Evolutionary conservation across 176 grass and related monocot genomes (phyloP).

Genomic region (Aegilops umbellulata): DNA sequence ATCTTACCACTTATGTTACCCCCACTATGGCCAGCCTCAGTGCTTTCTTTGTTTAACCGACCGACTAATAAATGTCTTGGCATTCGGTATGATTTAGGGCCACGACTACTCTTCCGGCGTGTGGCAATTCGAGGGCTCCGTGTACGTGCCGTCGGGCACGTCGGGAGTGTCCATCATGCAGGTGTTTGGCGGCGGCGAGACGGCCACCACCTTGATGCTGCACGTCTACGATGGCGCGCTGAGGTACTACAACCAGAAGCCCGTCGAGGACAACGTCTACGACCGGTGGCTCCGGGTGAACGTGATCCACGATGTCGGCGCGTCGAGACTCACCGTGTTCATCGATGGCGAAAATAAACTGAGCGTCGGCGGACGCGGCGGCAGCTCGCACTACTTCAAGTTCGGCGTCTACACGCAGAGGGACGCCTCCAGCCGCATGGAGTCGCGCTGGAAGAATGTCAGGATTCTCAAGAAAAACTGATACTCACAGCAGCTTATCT

Average conservation of each 20-base stretch:
- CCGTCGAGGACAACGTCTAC: conserved; percentile 37
- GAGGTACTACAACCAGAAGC: conserved; percentile 5
- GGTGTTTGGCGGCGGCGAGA: conserved; percentile 9
- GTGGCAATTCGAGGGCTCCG: conserved; percentile 59
- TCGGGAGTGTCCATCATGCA: conserved; percentile 52
- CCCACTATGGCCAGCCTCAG: too few relatives aligned
- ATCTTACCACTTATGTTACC: too few relatives aligned
- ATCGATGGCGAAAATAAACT: conserved; percentile 20
- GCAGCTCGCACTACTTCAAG: conserved; percentile 48
- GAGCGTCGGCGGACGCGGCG: neutral
- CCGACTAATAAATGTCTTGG: too few relatives aligned
- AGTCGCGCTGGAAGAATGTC: conserved; percentile 28
- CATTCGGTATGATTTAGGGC: too few relatives aligned
- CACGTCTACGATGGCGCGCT: conserved; percentile 30
- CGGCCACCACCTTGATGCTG: conserved; percentile 40
- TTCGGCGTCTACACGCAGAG: conserved; percentile 37
- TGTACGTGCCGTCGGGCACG: conserved; percentile 31
- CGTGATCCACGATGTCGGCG: conserved; percentile 45
- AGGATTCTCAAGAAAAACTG: neutral
- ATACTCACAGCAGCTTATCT: too few relatives aligned
- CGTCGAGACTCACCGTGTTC: conserved; percentile 12
- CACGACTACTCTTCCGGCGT: neutral
- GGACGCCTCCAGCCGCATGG: conserved; percentile 8
- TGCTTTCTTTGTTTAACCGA: too few relatives aligned
- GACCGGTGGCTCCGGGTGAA: conserved; percentile 57